These are phyloP conservation scores for Aspergillus vadensis DNA, from an alignment of 2,329 filamentous ascomycete genomes.

Conservation along the genomic window DNA sequence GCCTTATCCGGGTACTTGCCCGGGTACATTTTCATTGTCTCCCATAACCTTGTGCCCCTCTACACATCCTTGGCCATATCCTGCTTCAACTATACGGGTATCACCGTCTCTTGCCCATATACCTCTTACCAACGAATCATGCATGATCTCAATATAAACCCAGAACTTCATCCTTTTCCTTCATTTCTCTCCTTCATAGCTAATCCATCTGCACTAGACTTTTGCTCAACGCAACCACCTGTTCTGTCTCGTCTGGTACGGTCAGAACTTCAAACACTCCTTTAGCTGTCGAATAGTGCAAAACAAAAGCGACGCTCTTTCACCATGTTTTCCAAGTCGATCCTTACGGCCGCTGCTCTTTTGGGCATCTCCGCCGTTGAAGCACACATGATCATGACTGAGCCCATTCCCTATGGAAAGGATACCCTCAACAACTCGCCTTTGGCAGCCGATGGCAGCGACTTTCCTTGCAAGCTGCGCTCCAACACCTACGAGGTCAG, in stretches of 20 bases:
- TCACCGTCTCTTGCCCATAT: background rate
- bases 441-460: slow-evolving; percentile 57
- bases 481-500: slow-evolving; percentile 43
- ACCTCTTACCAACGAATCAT: background rate
- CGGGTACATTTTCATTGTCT: background rate
- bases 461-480: slow-evolving; percentile 83
- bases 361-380: slow-evolving; percentile 59
- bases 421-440: slow-evolving; percentile 63
- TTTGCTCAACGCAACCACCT: slow-evolving; percentile 8
- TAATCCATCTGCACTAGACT: slow-evolving; percentile 6
- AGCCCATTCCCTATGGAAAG: slow-evolving; percentile 65
- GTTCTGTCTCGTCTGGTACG: slow-evolving; percentile 40
- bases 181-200: background rate
- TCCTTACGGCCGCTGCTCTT: slow-evolving; percentile 45
- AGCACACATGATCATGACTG: slow-evolving; percentile 75
- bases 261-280: slow-evolving; percentile 26
- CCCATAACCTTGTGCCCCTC: background rate
- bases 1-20: background rate
- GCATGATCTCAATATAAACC: background rate
- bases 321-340: slow-evolving; percentile 36
- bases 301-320: slow-evolving; percentile 9
- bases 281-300: slow-evolving; percentile 25
- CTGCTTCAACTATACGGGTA: background rate
- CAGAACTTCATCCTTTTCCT: background rate
- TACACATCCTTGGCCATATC: too few relatives aligned